Evolutionary conservation across 495 filamentous ascomycete genomes (phyloP).

Genomic region (Talaromyces stipitatus): DNA sequence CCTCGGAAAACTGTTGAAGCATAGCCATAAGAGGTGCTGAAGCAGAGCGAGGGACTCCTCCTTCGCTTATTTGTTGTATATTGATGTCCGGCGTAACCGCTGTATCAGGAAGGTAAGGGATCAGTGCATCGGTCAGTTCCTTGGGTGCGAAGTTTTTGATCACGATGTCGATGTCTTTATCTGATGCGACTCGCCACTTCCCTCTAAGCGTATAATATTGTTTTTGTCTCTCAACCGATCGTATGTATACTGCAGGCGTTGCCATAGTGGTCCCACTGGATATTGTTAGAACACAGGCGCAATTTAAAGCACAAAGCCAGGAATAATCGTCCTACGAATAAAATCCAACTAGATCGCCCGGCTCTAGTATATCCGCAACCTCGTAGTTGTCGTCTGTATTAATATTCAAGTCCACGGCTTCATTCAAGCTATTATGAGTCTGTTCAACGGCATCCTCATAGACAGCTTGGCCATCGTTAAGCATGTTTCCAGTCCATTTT

Average conservation of each 20-base stretch:
- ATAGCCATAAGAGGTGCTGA: constrained; percentile 26
- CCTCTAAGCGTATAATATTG: constrained; percentile 71
- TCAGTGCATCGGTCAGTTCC: constrained; percentile 48
- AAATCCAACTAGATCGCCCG: constrained; percentile 70
- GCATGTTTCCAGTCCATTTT: constrained; percentile 26
- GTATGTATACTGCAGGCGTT: constrained; percentile 62
- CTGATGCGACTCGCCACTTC: constrained; percentile 56
- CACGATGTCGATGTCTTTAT: constrained; percentile 46
- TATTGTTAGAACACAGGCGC: not conserved
- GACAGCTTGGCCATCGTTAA: constrained; percentile 35
- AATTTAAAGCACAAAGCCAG: not conserved
- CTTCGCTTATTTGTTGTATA: constrained; percentile 31
- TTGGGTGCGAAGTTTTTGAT: constrained; percentile 55
- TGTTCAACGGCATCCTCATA: constrained; percentile 19
- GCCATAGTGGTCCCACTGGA: constrained; percentile 30
- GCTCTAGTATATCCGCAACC: constrained; percentile 37
- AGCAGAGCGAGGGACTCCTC: constrained; percentile 33
- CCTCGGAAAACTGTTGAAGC: constrained; percentile 23
- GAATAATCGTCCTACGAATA: constrained; percentile 26
- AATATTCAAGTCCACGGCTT: constrained; percentile 23
- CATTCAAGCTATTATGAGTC: constrained; percentile 18
- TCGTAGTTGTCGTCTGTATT: constrained; percentile 32
- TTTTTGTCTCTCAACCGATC: constrained; percentile 48
- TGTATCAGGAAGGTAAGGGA: constrained; percentile 52
- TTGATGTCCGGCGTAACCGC: constrained; percentile 32